Base-by-base conservation (phyloP, 1,139 yeast genomes). In the Sugiyamaella paludigena region DNA sequence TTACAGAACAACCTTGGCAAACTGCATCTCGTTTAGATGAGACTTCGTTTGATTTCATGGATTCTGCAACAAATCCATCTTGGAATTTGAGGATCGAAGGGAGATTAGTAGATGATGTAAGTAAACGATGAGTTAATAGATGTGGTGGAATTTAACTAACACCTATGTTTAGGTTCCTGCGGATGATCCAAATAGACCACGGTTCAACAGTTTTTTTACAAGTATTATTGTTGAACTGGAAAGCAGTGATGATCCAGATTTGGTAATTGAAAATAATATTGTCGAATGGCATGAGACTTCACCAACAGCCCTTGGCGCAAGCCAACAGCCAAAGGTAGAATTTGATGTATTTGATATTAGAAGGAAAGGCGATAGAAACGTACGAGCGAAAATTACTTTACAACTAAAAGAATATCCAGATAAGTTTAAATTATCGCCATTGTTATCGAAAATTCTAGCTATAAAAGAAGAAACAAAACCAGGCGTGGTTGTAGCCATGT, bases 11-110 rank as follows among this genome's bases (percentile, higher is more conserved):
- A 69, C 88, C 94, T 40, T 92, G 98, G 98, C 98, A 91, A 49
- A 58, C 56, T 24, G 67, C 61, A 34, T 47, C 60, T 2, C 58
- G 57, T 6, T 47, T 59, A n/a, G 68, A 67, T 36, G 74, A 73
- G 45, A 74, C 71, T 46, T 66, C 65, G 19, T 65, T 66, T 57
- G 66, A 61, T 51, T 59, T 64, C 58, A 47, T 47, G 50, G 63
- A 60, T 52, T 56, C 63, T 51, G 59, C 65, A 51, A 55, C 59
- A 41, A 50, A 65, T 50, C 47, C 94, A 7, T 64, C 80, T 5
- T 92, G 97, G 97, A 86, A 94, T 1, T 74, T 92, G 58, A 76
- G 95, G 49, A 79, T 92, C 19, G 98, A 92, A 68, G 98, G 98
- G 9, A 75, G 89, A 48, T 71, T 87, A 32, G 72, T 91, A 35